Base-by-base conservation (phyloP, 805 yeast species). In the Limtongia smithiae region DNA sequence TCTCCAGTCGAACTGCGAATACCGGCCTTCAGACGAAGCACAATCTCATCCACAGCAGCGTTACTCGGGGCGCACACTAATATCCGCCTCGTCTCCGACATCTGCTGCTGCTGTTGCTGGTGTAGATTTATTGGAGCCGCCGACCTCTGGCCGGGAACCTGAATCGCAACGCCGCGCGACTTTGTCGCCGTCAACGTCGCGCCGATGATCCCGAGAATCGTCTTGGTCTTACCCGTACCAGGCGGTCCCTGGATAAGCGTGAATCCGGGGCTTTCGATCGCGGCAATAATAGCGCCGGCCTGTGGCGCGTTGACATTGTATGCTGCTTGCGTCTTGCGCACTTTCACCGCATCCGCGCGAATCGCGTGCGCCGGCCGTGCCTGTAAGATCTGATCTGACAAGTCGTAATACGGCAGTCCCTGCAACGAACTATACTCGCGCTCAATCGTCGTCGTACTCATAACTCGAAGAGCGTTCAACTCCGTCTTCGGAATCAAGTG, bases 191-290 rank as follows among this genome's bases (percentile, higher is more conserved):
- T 62, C 45, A 71, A 54, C 30, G 81, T 79, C 47, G 88, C 80
- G 0, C 97, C 96, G 28, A 91, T 78, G 42, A 91, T 82, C 21
- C 97, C 97, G 38, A 93, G 66, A 68, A 94, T 93, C 0, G 99
- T 93, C 65, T 91, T 94, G 1, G 99, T 94, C 66, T 93, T 93
- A 72, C 99, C 99, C 6, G 97, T 91, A 67, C 99, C 99, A 0
- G 99, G 99, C 0, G 99, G 99, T 62, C 97, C 99, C 69, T 93
- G 98, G 65, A 93, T 90, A 45, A 93, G 72, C 0, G 94, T 82
- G 63, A 93, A 88, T 0, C 98, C 99, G 1, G 73, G 72, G 7
- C 77, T 71, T 21, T 72, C 65, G 27, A 81, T 78, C 0, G 95
- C 77, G 1, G 88, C 86, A 11, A 82, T 73, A 50, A 93, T 86